phyloP scores from a whole-genome alignment of 1,284 basidiomycete genomes.

The Fomitopsis betulina region DNA sequence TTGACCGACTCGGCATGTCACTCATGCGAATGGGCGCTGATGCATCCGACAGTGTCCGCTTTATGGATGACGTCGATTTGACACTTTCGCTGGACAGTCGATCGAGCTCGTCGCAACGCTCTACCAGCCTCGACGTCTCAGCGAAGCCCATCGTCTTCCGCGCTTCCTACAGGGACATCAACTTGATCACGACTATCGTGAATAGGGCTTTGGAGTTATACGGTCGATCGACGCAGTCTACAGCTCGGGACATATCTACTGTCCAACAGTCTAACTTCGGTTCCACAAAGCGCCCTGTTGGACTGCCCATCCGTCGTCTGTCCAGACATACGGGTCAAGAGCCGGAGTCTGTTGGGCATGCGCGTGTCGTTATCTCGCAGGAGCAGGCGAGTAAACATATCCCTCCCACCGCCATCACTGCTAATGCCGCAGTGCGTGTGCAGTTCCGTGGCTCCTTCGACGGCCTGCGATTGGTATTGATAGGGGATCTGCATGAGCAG shows the following conservation, averaged over 20 bases:
- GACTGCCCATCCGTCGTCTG: slow-evolving; percentile 9
- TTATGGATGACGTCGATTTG: slow-evolving; percentile 92
- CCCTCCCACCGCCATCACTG: background rate
- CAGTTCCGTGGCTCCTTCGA: slow-evolving; percentile 83
- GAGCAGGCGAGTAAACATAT: slow-evolving; percentile 55
- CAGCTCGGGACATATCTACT: background rate
- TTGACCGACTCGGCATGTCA: slow-evolving; percentile 91
- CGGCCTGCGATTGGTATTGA: slow-evolving; percentile 90
- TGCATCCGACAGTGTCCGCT: slow-evolving; percentile 79
- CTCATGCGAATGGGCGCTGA: slow-evolving; percentile 84
- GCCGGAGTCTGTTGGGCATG: slow-evolving; percentile 46
- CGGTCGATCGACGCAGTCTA: slow-evolving; percentile 19
- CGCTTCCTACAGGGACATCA: slow-evolving; percentile 91
- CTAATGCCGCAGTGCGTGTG: background rate
- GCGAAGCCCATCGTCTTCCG: slow-evolving; percentile 85
- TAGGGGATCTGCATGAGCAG: slow-evolving; percentile 94
- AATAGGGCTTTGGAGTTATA: slow-evolving; percentile 84
- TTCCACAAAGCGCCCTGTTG: slow-evolving; percentile 6
- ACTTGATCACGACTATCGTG: slow-evolving; percentile 84
- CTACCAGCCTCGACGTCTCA: slow-evolving; percentile 83
- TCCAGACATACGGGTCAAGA: slow-evolving; percentile 37
- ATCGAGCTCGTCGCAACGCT: slow-evolving; percentile 67
- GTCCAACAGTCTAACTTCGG: slow-evolving; percentile 4
- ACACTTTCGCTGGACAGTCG: slow-evolving; percentile 86
- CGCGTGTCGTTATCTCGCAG: slow-evolving; percentile 69